Percentiles rank a stretch among this genome's conserved stretches.
phyloP scores from a whole-genome alignment of 495 filamentous ascomycete genomes.

The Talaromyces borbonicus region DNA sequence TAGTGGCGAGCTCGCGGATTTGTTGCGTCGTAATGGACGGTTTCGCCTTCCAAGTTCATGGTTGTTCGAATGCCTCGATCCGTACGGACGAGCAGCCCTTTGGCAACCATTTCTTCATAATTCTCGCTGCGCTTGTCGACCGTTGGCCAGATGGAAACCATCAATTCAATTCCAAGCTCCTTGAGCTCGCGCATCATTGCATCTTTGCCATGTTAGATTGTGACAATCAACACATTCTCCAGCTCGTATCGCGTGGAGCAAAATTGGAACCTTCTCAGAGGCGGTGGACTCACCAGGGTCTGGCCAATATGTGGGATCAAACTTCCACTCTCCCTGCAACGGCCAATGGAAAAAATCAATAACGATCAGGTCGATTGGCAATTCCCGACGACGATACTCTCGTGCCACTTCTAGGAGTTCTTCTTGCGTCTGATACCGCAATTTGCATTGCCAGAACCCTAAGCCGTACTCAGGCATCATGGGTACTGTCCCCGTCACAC shows the following conservation, averaged over 20 bases:
- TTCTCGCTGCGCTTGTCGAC: constrained; percentile 21
- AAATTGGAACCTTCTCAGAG: constrained; percentile 11
- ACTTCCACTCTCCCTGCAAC: constrained; percentile 24
- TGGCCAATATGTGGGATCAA: constrained; percentile 20
- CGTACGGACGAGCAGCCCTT: constrained; percentile 20
- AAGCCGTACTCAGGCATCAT: constrained; percentile 32
- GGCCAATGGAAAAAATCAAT: constrained; percentile 28
- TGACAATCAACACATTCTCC: background rate
- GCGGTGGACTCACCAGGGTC: constrained; percentile 2
- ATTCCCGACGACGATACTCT: constrained; percentile 12
- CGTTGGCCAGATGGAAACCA: constrained; percentile 26
- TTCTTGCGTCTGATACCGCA: constrained; percentile 24
- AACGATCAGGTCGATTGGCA: constrained; percentile 22
- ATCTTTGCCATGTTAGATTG: background rate
- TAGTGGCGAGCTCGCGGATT: constrained; percentile 16
- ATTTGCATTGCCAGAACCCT: constrained; percentile 24
- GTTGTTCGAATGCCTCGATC: constrained; percentile 20
- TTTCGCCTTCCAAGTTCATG: constrained; percentile 21
- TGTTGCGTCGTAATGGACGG: constrained; percentile 24
- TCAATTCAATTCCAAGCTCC: constrained; percentile 22
- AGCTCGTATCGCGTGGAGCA: too few relatives aligned
- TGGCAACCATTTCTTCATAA: constrained; percentile 19
- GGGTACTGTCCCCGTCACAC: constrained; percentile 40
- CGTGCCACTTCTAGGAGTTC: constrained; percentile 18
- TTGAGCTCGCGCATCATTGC: constrained; percentile 11